Evolutionary conservation across 1,284 basidiomycete genomes (phyloP), one percentile per base, ranked within the genome.

Genomic region (Melampsora americana): DNA sequence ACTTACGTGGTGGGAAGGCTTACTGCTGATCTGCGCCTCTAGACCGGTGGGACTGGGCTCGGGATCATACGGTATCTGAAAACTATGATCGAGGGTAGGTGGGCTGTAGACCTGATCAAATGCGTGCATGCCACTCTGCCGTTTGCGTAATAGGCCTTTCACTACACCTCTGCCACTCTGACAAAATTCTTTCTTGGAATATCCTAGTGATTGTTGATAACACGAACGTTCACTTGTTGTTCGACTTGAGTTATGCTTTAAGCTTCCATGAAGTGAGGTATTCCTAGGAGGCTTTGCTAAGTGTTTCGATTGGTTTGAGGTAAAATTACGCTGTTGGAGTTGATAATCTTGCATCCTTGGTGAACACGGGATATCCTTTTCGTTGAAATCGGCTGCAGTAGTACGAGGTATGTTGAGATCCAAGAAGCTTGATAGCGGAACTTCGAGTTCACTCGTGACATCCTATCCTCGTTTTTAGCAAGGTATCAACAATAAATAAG

Each of bases 301-400:
- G 23, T 53, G 50, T 26, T 53, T 53, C 50, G 16, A 53, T 53
- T 53, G 50, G 20, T 18, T 20, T 26, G 50, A 6, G 23, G 18
- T 53, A 26, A 53, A 6, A 26, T 53, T 20, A 14, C 50, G 50
- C 50, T 53, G 50, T 20, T 53, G 18, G 18, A 53, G 7, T 53
- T 53, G 50, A 53, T 53, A 26, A 14, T 20, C 23, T 53, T 53
- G 50, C 50, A 53, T 53, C 50, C 50, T 53, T 53, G 50, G 50
- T 6, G 50, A 53, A 26, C 50, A 53, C 50, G 50, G 50, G 5
- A 53, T 53, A 20, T 53, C 50, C 6, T 12, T 26, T 12, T 6
- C 23, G 5, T 20, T 53, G 11, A 53, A 26, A 20, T 53, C 50
- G 5, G 50, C 7, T 6, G 50, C 20, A 20, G 18, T 26, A 14